Percentiles rank a stretch among this genome's conserved stretches.
Conservation (phyloP, 129 eudicot species). For the Artemisia argyi region DNA sequence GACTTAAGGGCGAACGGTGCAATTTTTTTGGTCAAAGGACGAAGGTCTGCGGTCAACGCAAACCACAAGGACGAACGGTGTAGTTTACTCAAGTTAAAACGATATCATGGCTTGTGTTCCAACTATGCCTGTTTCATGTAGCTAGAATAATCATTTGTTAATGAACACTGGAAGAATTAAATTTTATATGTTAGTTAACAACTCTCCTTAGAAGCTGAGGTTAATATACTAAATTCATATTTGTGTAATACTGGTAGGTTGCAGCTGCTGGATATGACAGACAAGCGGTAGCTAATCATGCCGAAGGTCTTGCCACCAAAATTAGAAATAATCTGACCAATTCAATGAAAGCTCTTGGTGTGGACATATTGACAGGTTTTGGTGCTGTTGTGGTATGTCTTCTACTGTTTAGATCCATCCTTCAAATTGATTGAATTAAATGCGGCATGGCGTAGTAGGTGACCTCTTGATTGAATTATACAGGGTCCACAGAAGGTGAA, state of each 20-base stretch:
- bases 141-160: too few species aligned
- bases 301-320: constrained; percentile 87
- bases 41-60: too few species aligned
- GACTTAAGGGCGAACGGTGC: too few species aligned
- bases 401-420: neutral
- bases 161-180: too few species aligned
- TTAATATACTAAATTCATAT: neutral
- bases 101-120: too few species aligned
- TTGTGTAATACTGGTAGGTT: constrained; percentile 51
- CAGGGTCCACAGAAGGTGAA: constrained; percentile 77
- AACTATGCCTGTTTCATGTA: too few species aligned
- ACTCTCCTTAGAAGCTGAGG: too few species aligned
- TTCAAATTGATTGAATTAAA: neutral
- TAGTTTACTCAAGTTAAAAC: too few species aligned
- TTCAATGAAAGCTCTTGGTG: constrained; percentile 96
- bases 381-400: constrained; percentile 83
- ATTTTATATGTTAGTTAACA: too few species aligned
- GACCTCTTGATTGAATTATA: constrained; percentile 16
- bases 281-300: constrained; percentile 96
- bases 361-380: constrained; percentile 93
- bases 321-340: constrained; percentile 82
- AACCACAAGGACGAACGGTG: too few species aligned
- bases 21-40: too few species aligned
- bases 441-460: too few species aligned
- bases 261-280: constrained; percentile 97